Evolutionary conservation across 805 yeast genomes (phyloP), one percentile per base, ranked within the genome.

Genomic region (Saccharomycopsis microspora): DNA sequence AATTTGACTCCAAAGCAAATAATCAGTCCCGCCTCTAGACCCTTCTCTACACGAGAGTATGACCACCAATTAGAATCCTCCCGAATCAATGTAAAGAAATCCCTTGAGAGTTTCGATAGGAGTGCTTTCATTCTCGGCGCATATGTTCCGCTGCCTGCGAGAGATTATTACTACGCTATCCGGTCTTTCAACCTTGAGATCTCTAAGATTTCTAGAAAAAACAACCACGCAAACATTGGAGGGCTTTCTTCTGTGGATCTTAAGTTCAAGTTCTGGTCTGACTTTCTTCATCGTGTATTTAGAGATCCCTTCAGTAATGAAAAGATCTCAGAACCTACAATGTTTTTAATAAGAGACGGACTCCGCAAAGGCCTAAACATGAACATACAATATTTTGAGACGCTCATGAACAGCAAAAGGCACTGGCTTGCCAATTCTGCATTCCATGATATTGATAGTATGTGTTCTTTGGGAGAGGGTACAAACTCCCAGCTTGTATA

Each of bases 381-480:
- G 52, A 81, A 82, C 44, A 59, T 75, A 33, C 58, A 71, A 3
- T 72, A 72, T 60, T 71, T 86, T 56, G 70, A 74, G 42, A 81
- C 77, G 53, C 72, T 80, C 60, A 60, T 85, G 9, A 75, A 74
- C 46, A 73, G 85, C 3, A 70, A 83, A 45, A 70, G 72, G 45
- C 68, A 72, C 45, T 79, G 78, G 57, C 60, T 78, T 30, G 65
- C 69, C 31, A 68, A 69, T 40, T 68, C 68, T 5, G 65, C 70
- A 32, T 72, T 80, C 44, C 63, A 69, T 7, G 65, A 67, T 5
- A 57, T 74, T 2, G 80, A 80, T 40, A 76, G 74, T 39, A 69
- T 86, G 52, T 82, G 88, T 44, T 73, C 85, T 1, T 80, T 74
- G 57, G 95, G 95, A 1, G 95, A 86, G 62, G 93, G 90, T 0